Base-by-base conservation (phyloP, 2,329 filamentous ascomycete species). In the Coleophoma cylindrospora region DNA sequence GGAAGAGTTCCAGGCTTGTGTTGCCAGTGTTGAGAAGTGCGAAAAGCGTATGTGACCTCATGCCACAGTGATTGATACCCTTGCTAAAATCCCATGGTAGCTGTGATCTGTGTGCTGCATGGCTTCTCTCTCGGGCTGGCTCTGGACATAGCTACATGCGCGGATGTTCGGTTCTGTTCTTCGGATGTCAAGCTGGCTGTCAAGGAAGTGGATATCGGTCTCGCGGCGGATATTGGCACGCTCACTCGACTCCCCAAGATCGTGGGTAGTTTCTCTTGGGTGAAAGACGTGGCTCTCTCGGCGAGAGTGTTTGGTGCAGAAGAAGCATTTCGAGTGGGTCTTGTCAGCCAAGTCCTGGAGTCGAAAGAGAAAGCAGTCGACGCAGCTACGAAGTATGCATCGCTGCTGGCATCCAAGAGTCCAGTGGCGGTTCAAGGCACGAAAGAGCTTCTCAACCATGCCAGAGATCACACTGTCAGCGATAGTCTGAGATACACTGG, bases 381-480 rank as follows among this genome's bases (percentile, higher is more conserved):
- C 38, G 78, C 77, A 36, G 90, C 78, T 0, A 44, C 91, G 53
- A 74, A 80, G 54, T 63, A 88, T 61, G 89, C 86, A 1, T 69
- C 63, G 11, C 60, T 83, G 61, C 80, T 96, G 51, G 87, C 88
- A 27, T 73, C 67, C 15, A 96, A 96, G 78, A 94, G 88, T 63
- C 92, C 92, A 0, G 84, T 97, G 19, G 91, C 90, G 1, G 87
- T 92, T 56, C 82, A 90, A 72, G 86, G 88, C 6, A 95, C 91
- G 9, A 96, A 96, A 74, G 87, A 94, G 70, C 70, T 95, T 54
- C 65, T 96, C 64, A 91, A 94, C 68, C 89, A 86, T 64, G 87
- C 85, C 34, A 78, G 89, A 60, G 91, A 95, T 67, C 82, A 91
- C 66, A 75, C 77, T 2, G 81, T 95, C 27, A 80, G 79, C 43